A percentile compares a stretch with the other conserved stretches of the same genome.
Conservation (phyloP, 2,329 filamentous ascomycete genomes). For the Fusarium torreyae region DNA sequence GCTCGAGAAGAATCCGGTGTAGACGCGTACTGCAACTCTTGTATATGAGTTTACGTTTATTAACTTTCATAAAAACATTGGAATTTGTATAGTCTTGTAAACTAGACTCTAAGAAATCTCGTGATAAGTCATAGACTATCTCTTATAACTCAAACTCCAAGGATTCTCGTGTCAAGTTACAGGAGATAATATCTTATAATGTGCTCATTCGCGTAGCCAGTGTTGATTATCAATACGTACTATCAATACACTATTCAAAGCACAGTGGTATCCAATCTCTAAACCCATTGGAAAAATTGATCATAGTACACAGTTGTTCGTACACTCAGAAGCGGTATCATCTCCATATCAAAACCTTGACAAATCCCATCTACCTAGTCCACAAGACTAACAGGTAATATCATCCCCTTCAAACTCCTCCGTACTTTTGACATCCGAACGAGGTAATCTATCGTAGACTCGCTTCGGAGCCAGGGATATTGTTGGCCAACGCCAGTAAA, state of each 20-base stretch:
- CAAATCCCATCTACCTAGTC: neutral
- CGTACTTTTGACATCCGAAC: conserved; percentile 13
- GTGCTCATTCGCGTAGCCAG: no score
- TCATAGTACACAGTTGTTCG: neutral
- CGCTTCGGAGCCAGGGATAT: neutral
- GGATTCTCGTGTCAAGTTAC: no score
- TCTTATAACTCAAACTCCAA: no score
- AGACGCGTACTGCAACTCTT: no score
- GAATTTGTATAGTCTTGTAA: no score
- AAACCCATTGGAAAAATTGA: neutral
- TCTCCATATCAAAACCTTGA: no score
- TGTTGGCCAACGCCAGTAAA: conserved; percentile 2
- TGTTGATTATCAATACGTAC: neutral
- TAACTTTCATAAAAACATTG: no score
- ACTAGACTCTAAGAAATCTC: no score
- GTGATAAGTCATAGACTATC: no score
- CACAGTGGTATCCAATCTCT: neutral
- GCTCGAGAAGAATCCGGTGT: no score
- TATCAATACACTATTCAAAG: neutral
- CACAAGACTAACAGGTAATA: conserved; percentile 32
- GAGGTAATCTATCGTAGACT: conserved; percentile 20
- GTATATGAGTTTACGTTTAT: no score
- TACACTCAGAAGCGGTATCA: neutral
- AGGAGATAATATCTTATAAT: no score
- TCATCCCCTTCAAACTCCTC: conserved; percentile 7